Evolutionary conservation across 257 asterid genomes (phyloP).

Genomic region (Scutellaria barbata): DNA sequence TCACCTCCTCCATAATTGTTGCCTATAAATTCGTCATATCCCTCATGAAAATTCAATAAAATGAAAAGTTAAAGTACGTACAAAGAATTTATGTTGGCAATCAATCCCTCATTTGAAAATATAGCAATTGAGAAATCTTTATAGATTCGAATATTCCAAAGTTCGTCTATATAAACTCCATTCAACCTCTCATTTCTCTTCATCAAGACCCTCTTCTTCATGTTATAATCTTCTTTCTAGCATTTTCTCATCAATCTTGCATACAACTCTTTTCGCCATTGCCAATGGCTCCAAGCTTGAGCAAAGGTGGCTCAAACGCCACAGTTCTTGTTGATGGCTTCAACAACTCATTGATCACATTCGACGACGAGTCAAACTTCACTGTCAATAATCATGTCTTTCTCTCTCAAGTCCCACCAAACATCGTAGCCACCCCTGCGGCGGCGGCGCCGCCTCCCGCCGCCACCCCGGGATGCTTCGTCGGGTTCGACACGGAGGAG

Average conservation of each 20-base stretch:
- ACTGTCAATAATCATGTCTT: slow-evolving; percentile 52
- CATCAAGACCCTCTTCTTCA: slow-evolving; percentile 15
- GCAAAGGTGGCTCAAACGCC: slow-evolving; percentile 42
- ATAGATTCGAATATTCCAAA: slow-evolving; percentile 37
- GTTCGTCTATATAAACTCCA: slow-evolving; percentile 35
- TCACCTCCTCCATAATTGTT: not conserved
- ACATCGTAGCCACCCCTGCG: slow-evolving; percentile 50
- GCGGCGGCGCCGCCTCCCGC: too few species aligned
- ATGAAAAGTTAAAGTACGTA: not conserved
- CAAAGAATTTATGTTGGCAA: not conserved
- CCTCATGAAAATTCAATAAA: slow-evolving; percentile 1
- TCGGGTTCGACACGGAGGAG: slow-evolving; percentile 57
- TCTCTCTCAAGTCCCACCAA: slow-evolving; percentile 59
- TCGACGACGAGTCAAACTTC: slow-evolving; percentile 53
- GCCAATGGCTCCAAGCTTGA: slow-evolving; percentile 60
- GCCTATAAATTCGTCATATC: slow-evolving; percentile 43
- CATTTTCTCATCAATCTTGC: too few species aligned
- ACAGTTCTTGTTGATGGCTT: slow-evolving; percentile 35
- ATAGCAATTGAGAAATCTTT: not conserved
- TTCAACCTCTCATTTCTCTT: not conserved
- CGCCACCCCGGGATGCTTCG: slow-evolving; percentile 63
- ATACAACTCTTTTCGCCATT: not conserved
- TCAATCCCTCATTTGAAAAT: not conserved
- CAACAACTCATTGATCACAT: slow-evolving; percentile 47
- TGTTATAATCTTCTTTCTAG: too few species aligned